Conservation (phyloP, 768 basidiomycete genomes). For the Hortiboletus flavorubellus region DNA sequence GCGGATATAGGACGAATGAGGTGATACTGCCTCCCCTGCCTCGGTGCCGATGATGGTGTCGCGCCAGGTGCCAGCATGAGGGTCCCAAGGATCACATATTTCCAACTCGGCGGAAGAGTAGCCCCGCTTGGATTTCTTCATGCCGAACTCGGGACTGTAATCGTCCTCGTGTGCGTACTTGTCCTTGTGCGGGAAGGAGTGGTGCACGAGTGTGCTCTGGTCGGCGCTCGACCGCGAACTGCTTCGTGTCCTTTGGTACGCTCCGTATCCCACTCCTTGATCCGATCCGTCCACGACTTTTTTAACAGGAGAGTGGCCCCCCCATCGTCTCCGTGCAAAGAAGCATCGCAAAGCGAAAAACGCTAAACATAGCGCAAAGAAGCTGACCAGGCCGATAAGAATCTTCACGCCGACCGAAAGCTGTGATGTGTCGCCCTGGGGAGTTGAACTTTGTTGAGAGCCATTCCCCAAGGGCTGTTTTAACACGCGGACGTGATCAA, state of each 20-base stretch:
- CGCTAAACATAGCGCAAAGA: slow-evolving; percentile 52
- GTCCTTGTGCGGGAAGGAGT: slow-evolving; percentile 35
- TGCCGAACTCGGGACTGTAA: slow-evolving; percentile 9
- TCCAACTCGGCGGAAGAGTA: slow-evolving; percentile 1
- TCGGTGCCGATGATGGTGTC: slow-evolving; percentile 32
- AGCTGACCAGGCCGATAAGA: slow-evolving; percentile 54
- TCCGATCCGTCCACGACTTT: slow-evolving; percentile 14
- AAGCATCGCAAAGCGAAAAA: slow-evolving; percentile 58
- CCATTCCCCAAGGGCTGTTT: slow-evolving; percentile 49
- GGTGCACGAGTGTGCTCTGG: slow-evolving; percentile 36
- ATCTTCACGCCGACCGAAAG: slow-evolving; percentile 61
- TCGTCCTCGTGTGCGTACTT: slow-evolving; percentile 14
- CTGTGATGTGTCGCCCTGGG: slow-evolving; percentile 32
- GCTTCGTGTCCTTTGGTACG: slow-evolving; percentile 37
- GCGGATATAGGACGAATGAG: slow-evolving; percentile 11
- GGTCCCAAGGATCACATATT: slow-evolving; percentile 24
- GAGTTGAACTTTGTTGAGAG: slow-evolving; percentile 4
- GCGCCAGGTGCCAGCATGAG: slow-evolving; percentile 19
- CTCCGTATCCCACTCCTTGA: slow-evolving; percentile 14
- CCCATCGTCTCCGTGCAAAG: slow-evolving; percentile 38
- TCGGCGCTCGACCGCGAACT: slow-evolving; percentile 16
- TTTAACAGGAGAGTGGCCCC: slow-evolving; percentile 12
- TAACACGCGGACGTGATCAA: slow-evolving; percentile 64
- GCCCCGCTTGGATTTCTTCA: slow-evolving; percentile 5
- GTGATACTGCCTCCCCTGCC: slow-evolving; percentile 12